Percentiles rank a stretch among this genome's conserved stretches.
These are phyloP conservation scores for Kodamaea neixiangensis DNA, from an alignment of 805 yeast genomes.

Conservation along the genomic window DNA sequence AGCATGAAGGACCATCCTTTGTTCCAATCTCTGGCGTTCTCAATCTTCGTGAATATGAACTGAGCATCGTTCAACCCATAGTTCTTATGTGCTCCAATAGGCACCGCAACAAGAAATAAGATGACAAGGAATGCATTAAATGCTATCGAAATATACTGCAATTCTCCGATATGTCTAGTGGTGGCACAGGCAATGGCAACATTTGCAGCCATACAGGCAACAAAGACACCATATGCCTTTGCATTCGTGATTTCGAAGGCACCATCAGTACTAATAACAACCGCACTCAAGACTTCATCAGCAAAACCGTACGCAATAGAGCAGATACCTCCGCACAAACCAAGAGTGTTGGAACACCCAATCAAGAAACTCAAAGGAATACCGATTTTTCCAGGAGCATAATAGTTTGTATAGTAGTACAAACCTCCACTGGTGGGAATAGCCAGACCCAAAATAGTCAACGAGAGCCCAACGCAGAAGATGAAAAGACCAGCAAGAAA, in stretches of 20 bases:
- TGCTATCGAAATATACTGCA: constrained; percentile 59
- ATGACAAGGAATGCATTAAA: neutral
- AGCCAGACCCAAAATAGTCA: constrained; percentile 68
- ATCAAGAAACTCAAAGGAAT: constrained; percentile 60
- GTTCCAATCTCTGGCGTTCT: constrained; percentile 57
- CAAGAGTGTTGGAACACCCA: constrained; percentile 69
- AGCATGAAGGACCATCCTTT: constrained; percentile 60
- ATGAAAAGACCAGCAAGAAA: constrained; percentile 56
- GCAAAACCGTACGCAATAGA: constrained; percentile 75
- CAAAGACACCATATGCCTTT: constrained; percentile 64
- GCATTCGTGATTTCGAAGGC: constrained; percentile 54
- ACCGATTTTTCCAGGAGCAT: constrained; percentile 56
- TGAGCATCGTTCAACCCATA: constrained; percentile 37
- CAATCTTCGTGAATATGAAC: constrained; percentile 56
- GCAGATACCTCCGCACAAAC: constrained; percentile 65
- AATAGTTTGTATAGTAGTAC: constrained; percentile 67
- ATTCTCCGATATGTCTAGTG: constrained; percentile 54
- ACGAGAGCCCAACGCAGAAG: constrained; percentile 56
- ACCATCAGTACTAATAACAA: constrained; percentile 53
- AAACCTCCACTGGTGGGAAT: constrained; percentile 78
- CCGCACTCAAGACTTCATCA: constrained; percentile 57
- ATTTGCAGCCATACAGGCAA: constrained; percentile 57
- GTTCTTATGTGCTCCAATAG: constrained; percentile 51
- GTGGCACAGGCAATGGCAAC: constrained; percentile 51
- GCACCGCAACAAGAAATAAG: constrained; percentile 50